These are phyloP conservation scores for Trichoderma erinaceum DNA, from an alignment of 495 filamentous ascomycete genomes.

Conservation along the genomic window DNA sequence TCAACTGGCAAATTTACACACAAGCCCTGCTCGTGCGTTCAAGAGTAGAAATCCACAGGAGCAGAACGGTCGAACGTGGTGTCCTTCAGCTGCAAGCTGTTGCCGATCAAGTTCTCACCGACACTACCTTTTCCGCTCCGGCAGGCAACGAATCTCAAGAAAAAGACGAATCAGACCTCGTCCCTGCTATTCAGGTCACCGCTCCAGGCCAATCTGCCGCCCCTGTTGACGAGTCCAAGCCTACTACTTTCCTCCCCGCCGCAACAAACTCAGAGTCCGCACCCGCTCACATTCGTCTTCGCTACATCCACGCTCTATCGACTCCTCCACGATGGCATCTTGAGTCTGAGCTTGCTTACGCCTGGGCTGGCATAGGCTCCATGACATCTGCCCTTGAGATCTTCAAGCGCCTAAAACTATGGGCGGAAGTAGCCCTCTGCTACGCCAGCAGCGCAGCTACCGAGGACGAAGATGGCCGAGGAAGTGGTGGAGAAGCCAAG, in stretches of 20 bases:
- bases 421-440: conserved; percentile 92
- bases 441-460: conserved; percentile 52
- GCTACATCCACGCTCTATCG: conserved; percentile 73
- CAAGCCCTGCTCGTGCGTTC: conserved; percentile 83
- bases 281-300: conserved; percentile 64
- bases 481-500: conserved; percentile 61
- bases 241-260: conserved; percentile 76
- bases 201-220: conserved; percentile 19
- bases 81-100: conserved; percentile 93
- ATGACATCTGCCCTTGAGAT: conserved; percentile 89
- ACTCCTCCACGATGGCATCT: conserved; percentile 89
- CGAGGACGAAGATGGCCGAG: conserved; percentile 54
- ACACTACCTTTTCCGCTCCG: conserved; percentile 53
- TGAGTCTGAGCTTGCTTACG: conserved; percentile 84
- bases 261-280: conserved; percentile 72
- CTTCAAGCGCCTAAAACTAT: conserved; percentile 89
- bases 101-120: conserved; percentile 91
- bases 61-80: conserved; percentile 79
- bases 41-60: conserved; percentile 77
- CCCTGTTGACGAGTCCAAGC: conserved; percentile 25
- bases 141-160: conserved; percentile 21
- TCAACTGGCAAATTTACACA: conserved; percentile 98
- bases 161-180: conserved; percentile 21
- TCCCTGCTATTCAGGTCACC: conserved; percentile 39
- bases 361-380: conserved; percentile 83